Percentiles rank a stretch among this genome's conserved stretches.
Evolutionary conservation across 306 rosid species (phyloP).

Genomic region (Lathyrus sativus): DNA sequence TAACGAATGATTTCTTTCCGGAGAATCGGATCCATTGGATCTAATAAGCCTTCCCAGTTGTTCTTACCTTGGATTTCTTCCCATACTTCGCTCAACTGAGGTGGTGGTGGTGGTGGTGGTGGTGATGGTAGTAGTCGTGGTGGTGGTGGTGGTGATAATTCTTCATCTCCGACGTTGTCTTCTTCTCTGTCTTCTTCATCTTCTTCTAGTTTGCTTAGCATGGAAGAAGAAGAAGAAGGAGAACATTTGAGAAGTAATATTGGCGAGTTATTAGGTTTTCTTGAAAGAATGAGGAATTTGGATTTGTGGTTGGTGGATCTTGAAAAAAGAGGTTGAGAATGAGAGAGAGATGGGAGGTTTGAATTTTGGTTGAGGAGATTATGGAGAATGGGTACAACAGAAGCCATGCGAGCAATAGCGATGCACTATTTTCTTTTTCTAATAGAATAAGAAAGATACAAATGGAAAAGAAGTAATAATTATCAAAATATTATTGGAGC

Average conservation of each 20-base stretch:
- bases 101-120: background rate
- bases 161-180: too few species aligned
- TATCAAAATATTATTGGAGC: background rate
- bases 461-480: background rate
- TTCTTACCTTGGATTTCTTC: slow-evolving; percentile 58
- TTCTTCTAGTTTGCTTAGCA: slow-evolving; percentile 27
- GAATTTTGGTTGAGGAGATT: background rate
- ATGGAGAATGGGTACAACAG: background rate
- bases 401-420: background rate
- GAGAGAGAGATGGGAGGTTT: background rate
- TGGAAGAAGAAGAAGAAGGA: slow-evolving; percentile 1
- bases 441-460: background rate
- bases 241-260: slow-evolving; percentile 21
- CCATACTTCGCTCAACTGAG: slow-evolving; percentile 49
- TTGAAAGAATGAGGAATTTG: background rate
- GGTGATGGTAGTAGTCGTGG: background rate
- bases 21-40: slow-evolving; percentile 59
- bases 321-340: background rate
- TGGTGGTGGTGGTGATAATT: background rate
- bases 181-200: background rate
- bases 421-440: background rate
- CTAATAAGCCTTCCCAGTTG: slow-evolving; percentile 61
- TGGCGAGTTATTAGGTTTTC: background rate
- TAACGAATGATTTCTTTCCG: slow-evolving; percentile 62
- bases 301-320: background rate